Evolutionary conservation across 768 basidiomycete species (phyloP), one percentile per base, ranked within the genome.

Genomic region (Psilocybe cubensis): DNA sequence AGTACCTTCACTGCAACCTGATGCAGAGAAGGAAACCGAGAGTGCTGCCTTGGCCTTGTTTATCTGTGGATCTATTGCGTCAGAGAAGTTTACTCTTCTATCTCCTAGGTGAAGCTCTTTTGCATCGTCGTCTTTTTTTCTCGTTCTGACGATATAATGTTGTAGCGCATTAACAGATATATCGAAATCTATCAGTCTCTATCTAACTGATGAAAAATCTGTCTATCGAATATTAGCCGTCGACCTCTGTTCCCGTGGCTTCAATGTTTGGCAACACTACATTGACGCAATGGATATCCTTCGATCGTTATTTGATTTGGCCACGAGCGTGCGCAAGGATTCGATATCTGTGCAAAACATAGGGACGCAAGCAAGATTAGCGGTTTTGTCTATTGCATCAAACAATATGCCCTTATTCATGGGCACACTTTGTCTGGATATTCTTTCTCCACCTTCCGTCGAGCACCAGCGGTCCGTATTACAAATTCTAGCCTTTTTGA

Each of bases 241-340:
- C 60, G 96, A 98, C 66, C 78, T 98, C 9, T 94, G 92, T 64
- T 88, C 91, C 1, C 86, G 91, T 43, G 96, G 96, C 0, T 98
- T 98, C 68, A 83, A 89, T 43, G 86, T 96, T 47, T 98, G 96
- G 95, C 94, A 97, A 66, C 87, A 94, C 62, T 94, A 95, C 63
- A 81, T 95, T 56, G 95, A 98, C 63, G 85, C 94, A 0, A 90
- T 94, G 78, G 88, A 89, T 57, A 87, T 97, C 53, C 76, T 98
- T 17, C 87, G 96, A 4, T 83, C 88, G 1, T 79, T 98, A 10
- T 96, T 96, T 69, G 79, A 76, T 17, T 79, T 97, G 23, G 89
- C 94, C 0, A 94, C 94, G 3, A 85, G 75, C 54, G 70, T 80
- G 25, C 80, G 83, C 25, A 92, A 92, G 62, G 89, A 92, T n/a